Conservation (phyloP, 1,284 basidiomycete genomes). For the Trichosporon ovoides region DNA sequence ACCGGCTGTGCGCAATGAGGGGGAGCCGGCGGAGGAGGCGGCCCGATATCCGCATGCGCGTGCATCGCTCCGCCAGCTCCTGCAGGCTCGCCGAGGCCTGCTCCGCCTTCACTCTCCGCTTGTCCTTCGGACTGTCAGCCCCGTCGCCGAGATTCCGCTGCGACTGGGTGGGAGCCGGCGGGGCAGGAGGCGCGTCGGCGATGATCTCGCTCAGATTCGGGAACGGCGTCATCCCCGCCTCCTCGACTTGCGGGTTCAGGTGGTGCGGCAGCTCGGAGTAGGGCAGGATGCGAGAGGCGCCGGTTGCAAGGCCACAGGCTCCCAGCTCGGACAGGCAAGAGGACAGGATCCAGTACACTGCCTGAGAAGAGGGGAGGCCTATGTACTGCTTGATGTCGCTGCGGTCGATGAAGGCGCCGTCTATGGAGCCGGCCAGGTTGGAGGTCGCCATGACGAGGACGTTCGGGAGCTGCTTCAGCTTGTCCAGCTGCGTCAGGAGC, state of each 20-base stretch:
- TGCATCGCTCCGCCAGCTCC: background rate
- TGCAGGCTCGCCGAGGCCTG: constrained; percentile 4
- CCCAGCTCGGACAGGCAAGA: constrained; percentile 78
- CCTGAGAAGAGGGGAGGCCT: constrained; percentile 80
- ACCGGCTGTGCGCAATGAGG: constrained; percentile 79
- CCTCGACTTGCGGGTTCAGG: background rate
- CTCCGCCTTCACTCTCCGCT: constrained; percentile 9
- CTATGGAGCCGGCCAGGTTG: constrained; percentile 90
- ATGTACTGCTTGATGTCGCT: constrained; percentile 96
- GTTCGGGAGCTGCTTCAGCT: constrained; percentile 85
- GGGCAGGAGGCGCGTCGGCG: background rate
- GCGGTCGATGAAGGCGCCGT: constrained; percentile 90
- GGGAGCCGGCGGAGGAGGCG: constrained; percentile 69
- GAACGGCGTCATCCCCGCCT: background rate
- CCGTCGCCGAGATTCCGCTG: background rate
- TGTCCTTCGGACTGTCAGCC: background rate
- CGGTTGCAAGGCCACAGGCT: constrained; percentile 62
- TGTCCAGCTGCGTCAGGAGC: constrained; percentile 92
- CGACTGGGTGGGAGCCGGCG: background rate
- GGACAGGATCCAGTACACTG: constrained; percentile 88
- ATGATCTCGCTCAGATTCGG: constrained; percentile 2
- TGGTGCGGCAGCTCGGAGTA: constrained; percentile 14
- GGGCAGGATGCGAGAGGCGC: constrained; percentile 53
- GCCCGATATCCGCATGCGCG: constrained; percentile 3
- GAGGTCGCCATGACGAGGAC: constrained; percentile 95